These are phyloP conservation scores for Aureobasidium leucospermi DNA, from an alignment of 2,329 filamentous ascomycete species.

Conservation along the genomic window DNA sequence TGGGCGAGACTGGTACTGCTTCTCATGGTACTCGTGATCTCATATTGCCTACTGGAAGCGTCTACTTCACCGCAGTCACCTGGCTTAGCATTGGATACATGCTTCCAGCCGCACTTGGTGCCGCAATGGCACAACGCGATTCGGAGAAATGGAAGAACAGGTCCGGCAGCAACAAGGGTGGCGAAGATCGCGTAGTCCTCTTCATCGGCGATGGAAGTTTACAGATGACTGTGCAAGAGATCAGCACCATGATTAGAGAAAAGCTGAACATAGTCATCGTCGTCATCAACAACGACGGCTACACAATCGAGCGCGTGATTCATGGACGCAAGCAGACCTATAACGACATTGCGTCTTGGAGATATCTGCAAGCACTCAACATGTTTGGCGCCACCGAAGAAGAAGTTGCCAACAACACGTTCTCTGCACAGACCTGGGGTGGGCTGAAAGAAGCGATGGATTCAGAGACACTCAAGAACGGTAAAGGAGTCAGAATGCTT, in stretches of 20 bases:
- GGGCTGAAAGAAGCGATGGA: constrained; percentile 17
- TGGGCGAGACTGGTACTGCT: constrained; percentile 81
- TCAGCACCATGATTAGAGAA: constrained; percentile 75
- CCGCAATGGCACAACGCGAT: constrained; percentile 59
- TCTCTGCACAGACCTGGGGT: constrained; percentile 17
- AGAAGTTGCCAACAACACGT: constrained; percentile 12
- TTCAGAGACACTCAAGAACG: constrained; percentile 39
- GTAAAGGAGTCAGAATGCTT: constrained; percentile 48
- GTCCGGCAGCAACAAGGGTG: not conserved
- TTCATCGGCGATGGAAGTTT: constrained; percentile 44
- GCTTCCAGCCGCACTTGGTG: constrained; percentile 57
- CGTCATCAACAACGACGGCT: constrained; percentile 80
- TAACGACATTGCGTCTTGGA: constrained; percentile 36
- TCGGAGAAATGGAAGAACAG: constrained; percentile 12
- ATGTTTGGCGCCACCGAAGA: constrained; percentile 16
- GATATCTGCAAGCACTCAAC: constrained; percentile 13
- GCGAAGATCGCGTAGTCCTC: not conserved
- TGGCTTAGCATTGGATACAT: constrained; percentile 63
- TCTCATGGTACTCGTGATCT: constrained; percentile 88
- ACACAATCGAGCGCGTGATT: constrained; percentile 83
- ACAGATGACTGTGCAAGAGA: constrained; percentile 76
- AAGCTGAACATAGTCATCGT: constrained; percentile 73
- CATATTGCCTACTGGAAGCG: constrained; percentile 65
- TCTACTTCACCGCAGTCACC: constrained; percentile 70
- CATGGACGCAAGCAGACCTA: constrained; percentile 55